Percentiles rank a stretch among this genome's conserved stretches.
These are phyloP conservation scores for Rhizoclosmatium globosum DNA, from an alignment of 192 early-diverging fungal species.

Conservation along the genomic window DNA sequence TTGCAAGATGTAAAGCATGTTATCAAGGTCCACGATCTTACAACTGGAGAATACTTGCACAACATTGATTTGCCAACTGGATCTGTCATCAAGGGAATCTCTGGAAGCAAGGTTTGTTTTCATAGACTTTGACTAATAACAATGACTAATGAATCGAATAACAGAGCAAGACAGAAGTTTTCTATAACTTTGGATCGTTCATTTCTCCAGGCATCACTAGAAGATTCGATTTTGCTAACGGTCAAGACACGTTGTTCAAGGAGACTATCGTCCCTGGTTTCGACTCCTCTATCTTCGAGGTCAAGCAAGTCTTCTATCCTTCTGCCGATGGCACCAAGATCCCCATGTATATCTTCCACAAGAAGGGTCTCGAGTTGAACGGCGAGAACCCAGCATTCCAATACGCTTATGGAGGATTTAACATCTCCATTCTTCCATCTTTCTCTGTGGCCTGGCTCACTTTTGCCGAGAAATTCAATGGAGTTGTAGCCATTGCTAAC, in stretches of 20 bases:
- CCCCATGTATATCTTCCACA: slow-evolving; percentile 73
- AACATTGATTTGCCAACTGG: slow-evolving; percentile 62
- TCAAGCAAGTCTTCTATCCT: slow-evolving; percentile 71
- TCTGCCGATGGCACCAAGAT: slow-evolving; percentile 73
- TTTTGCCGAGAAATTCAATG: slow-evolving; percentile 65
- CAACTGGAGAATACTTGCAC: slow-evolving; percentile 51
- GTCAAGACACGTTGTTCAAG: slow-evolving; percentile 51
- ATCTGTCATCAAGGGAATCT: slow-evolving; percentile 47
- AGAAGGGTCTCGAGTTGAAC: slow-evolving; percentile 58
- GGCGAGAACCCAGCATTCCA: slow-evolving; percentile 65
- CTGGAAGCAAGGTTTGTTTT: slow-evolving; percentile 35
- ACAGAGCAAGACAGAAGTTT: slow-evolving; percentile 58
- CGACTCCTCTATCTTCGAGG: slow-evolving; percentile 58
- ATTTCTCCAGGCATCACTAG: slow-evolving; percentile 64
- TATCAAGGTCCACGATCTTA: slow-evolving; percentile 53
- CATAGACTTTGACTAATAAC: background rate
- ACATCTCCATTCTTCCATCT: slow-evolving; percentile 55
- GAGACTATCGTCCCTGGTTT: slow-evolving; percentile 55
- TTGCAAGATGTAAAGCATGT: slow-evolving; percentile 70
- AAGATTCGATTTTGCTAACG: slow-evolving; percentile 49
- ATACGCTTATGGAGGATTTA: slow-evolving; percentile 80
- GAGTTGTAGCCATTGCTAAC: slow-evolving; percentile 69
- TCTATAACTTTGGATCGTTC: slow-evolving; percentile 65
- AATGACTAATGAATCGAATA: background rate
- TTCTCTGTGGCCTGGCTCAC: slow-evolving; percentile 44